Conservation (phyloP, 257 asterid species). For the Leptodermis oblonga region DNA sequence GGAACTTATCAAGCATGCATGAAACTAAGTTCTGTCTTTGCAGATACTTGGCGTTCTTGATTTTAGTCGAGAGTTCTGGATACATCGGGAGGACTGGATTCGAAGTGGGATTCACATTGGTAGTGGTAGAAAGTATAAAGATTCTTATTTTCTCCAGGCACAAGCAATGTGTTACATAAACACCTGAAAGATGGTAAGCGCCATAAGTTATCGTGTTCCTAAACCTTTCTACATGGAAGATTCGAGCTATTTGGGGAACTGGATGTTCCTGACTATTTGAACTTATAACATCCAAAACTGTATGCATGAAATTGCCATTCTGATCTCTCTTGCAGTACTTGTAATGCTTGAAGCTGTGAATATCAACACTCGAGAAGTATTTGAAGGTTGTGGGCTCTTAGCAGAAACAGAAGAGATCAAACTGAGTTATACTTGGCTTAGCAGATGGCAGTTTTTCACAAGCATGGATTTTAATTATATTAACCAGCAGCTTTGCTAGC, state of each 20-base stretch:
- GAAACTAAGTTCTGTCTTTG: conserved; percentile 15
- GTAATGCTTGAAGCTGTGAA: background rate
- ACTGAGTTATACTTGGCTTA: background rate
- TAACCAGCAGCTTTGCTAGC: background rate
- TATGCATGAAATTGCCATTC: background rate
- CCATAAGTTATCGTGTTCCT: background rate
- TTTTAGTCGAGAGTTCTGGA: conserved; percentile 85
- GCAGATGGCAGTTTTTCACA: background rate
- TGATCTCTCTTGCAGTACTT: background rate
- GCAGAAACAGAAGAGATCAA: background rate
- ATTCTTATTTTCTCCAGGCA: conserved; percentile 87
- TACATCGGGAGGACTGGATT: conserved; percentile 91
- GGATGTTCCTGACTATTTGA: too few relatives aligned
- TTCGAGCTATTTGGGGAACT: background rate
- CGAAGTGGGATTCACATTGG: conserved; percentile 67
- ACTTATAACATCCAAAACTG: too few relatives aligned
- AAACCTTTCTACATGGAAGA: background rate
- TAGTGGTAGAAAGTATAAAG: conserved; percentile 86
- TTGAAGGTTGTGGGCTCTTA: background rate
- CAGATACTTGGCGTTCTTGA: conserved; percentile 89
- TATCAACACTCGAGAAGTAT: background rate
- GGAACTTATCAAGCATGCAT: too few relatives aligned
- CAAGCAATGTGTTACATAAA: conserved; percentile 78
- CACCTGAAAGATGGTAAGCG: conserved; percentile 28
- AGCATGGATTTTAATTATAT: background rate